Base-by-base conservation (phyloP, 345 rosid genomes). In the Arabidopsis suecica region DNA sequence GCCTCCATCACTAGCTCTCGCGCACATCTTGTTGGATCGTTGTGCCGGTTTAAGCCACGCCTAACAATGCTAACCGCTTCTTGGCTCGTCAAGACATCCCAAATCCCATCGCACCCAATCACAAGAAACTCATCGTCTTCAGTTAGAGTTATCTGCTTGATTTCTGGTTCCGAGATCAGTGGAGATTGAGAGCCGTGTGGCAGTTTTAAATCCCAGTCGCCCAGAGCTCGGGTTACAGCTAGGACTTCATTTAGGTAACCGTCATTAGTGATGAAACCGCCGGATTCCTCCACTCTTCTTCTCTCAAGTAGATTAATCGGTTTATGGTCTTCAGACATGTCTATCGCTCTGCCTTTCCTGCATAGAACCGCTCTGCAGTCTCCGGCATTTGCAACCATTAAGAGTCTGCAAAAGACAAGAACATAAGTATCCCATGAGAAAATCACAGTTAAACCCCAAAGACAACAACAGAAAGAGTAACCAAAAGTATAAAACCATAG, bases 31-130 rank as follows among this genome's bases (percentile, higher is more conserved):
- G 85, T 84, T 0, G 98, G 98, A 75, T 90, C 84, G 1, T 84
- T 86, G 3, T 91, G 97, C 63, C 85, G 74, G 44, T 74, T 77
- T 62, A 94, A 78, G 32, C 91, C 87, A 30, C 82, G 85, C 8
- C 82, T 87, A 13, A 90, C 96, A 4, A 89, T 48, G 49, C 67
- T 83, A 13, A 89, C 95, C 0, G 98, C 98, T 33, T 84, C 83
- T 84, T 94, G 96, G 75, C 98, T 93, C 20, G 95, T 78, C 88
- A 94, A 83, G 1, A 86, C 96, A 68, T 94, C 98, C 96, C 97
- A 94, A 10, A 94, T 83, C 42, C 98, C 98, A 10, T 94, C 98
- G 65, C 97, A 94, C 0, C 95, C 96, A 0, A 94, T 85, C 20
- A 94, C 84, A 18, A 94, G 89, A 73, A 94, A 94, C 82, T 94